Base-by-base conservation (phyloP, 495 filamentous ascomycete genomes). In the Penicillium soppii region DNA sequence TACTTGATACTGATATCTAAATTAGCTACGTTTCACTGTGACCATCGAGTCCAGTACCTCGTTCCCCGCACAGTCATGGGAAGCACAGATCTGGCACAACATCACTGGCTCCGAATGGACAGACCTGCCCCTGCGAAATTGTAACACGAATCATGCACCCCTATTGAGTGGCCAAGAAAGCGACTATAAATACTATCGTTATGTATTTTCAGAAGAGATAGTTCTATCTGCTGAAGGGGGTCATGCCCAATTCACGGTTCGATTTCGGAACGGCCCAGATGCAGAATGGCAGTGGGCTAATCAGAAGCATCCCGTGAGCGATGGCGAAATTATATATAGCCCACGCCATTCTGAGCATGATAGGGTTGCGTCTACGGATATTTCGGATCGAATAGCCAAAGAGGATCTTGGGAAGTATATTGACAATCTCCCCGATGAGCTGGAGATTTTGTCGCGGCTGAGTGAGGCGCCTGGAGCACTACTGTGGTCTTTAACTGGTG, bases 61-160 rank as follows among this genome's bases (percentile, higher is more conserved):
- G 42, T 75, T 81, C 26, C 73, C 74, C 1, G 60, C 79, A 6
- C 77, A 85, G 54, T 50, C 68, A 32, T 95, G 88, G 87, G 79
- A 94, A 60, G 78, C 87, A 5, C 77, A 84, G 26, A 70, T 95
- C 1, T 95, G 90, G 90, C 82, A 91, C 58, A 87, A 88, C 21
- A 77, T 81, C 41, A 60, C 60, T 37, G 58, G 40, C 54, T 56
- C 38, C 20, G 63, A 76, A 37, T 78, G 63, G 70, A 58, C 47
- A 35, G 59, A 66, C n/a, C 59, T 76, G 35, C 62, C 59, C 19
- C 67, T 73, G 39, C 52, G 61, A 35, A 59, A 63, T 48, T 54
- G 52, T 5, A 27, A 54, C 12, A 25, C 63, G 9, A 44, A 60
- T 3, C 12, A 67, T 58, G 44, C 64, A 47, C 42, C 65, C 29